Conservation (phyloP, 2,329 filamentous ascomycete genomes). For the Fusarium secorum region DNA sequence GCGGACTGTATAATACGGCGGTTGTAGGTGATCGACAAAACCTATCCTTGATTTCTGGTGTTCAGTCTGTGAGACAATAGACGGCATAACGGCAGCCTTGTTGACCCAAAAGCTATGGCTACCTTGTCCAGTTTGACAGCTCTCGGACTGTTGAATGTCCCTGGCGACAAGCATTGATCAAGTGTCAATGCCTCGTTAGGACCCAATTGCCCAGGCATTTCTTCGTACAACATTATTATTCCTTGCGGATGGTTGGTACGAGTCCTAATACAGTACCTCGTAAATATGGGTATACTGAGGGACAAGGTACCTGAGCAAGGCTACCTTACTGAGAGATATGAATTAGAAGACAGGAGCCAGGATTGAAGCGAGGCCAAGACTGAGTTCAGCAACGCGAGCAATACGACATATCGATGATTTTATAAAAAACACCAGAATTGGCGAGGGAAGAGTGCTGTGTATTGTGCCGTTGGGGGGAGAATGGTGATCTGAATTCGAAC, state of each 20-base stretch:
- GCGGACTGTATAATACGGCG: constrained; percentile 12
- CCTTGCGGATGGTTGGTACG: not conserved
- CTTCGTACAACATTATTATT: not conserved
- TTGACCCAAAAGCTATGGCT: not conserved
- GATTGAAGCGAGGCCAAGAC: constrained; percentile 1
- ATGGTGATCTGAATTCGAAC: constrained; percentile 10
- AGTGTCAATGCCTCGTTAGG: not conserved
- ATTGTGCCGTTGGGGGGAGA: not conserved
- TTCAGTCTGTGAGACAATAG: not conserved
- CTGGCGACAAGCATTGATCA: constrained; percentile 3
- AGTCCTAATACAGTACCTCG: not conserved
- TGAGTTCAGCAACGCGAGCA: not conserved
- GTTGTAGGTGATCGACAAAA: constrained; percentile 15
- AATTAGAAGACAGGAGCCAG: not conserved
- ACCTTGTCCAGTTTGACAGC: not conserved
- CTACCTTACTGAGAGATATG: not conserved
- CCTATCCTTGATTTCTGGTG: constrained; percentile 5
- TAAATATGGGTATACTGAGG: not conserved
- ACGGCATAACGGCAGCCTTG: constrained; percentile 1
- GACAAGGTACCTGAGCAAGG: not conserved
- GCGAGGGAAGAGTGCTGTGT: not conserved
- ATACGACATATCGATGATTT: constrained; percentile 1
- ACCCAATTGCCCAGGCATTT: not conserved
- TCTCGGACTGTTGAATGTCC: not conserved
- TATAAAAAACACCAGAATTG: not conserved